These are phyloP conservation scores for Ilyonectria mors-panacis DNA, from an alignment of 2,329 filamentous ascomycete species.

Conservation along the genomic window DNA sequence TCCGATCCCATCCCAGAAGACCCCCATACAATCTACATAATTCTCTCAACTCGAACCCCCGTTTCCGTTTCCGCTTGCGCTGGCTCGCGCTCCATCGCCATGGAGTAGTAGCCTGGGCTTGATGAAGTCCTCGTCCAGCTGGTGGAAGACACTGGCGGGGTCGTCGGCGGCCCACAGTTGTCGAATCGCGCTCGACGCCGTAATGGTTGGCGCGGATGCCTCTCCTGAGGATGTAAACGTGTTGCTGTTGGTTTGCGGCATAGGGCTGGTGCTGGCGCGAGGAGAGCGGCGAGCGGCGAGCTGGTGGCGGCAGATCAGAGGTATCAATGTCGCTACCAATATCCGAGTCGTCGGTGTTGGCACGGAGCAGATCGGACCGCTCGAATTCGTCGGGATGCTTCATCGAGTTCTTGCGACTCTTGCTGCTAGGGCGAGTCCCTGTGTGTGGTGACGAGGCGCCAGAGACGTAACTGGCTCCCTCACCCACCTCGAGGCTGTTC, in stretches of 20 bases:
- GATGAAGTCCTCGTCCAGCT: conserved; percentile 96
- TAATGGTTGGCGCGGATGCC: conserved; percentile 64
- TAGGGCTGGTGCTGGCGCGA: conserved; percentile 44
- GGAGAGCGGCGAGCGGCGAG: conserved; percentile 60
- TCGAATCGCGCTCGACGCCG: conserved; percentile 81
- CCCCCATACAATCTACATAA: conserved; percentile 12
- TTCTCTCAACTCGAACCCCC: conserved; percentile 42
- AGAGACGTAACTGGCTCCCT: conserved; percentile 66
- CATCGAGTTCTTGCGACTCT: conserved; percentile 68
- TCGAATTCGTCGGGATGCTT: conserved; percentile 64
- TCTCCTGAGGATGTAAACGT: conserved; percentile 52
- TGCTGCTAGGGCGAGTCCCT: conserved; percentile 60
- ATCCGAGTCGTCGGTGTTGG: conserved; percentile 69
- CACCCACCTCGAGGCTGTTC: conserved; percentile 62
- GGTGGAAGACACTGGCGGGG: conserved; percentile 89
- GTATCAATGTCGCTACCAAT: conserved; percentile 75
- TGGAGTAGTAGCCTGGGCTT: conserved; percentile 92
- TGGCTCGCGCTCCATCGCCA: conserved; percentile 60
- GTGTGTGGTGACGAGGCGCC: conserved; percentile 66
- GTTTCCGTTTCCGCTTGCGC: conserved; percentile 48
- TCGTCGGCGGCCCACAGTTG: conserved; percentile 90
- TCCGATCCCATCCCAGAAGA: conserved; percentile 18
- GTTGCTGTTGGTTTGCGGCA: conserved; percentile 48
- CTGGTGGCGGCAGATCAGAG: conserved; percentile 76
- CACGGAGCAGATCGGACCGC: conserved; percentile 69